These are phyloP conservation scores for Suillus spraguei DNA, from an alignment of 768 basidiomycete species.

Conservation along the genomic window DNA sequence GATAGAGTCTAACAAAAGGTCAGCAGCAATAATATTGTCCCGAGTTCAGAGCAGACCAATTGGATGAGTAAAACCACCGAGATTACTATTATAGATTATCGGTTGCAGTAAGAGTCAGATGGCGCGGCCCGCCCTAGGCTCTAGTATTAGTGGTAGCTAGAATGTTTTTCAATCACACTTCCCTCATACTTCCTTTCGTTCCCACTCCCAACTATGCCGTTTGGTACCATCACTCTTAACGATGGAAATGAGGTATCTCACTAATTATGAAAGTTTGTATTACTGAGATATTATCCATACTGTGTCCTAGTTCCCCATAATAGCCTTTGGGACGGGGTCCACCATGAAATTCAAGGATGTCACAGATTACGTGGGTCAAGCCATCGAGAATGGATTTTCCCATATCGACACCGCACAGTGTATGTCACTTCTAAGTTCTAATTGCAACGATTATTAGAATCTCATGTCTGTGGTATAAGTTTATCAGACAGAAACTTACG, in stretches of 20 bases:
- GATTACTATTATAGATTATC: neutral
- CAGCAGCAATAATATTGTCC: too few relatives aligned
- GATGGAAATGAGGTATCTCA: conserved; percentile 41
- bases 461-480: neutral
- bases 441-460: conserved; percentile 8
- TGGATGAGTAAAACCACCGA: neutral
- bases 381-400: conserved; percentile 59
- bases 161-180: neutral
- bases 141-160: too few relatives aligned
- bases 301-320: conserved; percentile 50
- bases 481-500: conserved; percentile 38
- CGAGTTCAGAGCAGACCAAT: neutral
- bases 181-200: neutral
- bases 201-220: conserved; percentile 36
- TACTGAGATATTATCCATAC: neutral
- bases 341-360: conserved; percentile 47
- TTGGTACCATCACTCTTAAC: conserved; percentile 40
- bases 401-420: conserved; percentile 68
- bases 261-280: conserved; percentile 5
- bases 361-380: conserved; percentile 55
- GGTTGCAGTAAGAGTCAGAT: too few relatives aligned
- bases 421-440: conserved; percentile 23
- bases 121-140: too few relatives aligned
- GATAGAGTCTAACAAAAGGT: conserved; percentile 22
- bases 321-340: conserved; percentile 65